Conservation (phyloP, 176 grass and related monocot species). For the Juncus inflexus region DNA sequence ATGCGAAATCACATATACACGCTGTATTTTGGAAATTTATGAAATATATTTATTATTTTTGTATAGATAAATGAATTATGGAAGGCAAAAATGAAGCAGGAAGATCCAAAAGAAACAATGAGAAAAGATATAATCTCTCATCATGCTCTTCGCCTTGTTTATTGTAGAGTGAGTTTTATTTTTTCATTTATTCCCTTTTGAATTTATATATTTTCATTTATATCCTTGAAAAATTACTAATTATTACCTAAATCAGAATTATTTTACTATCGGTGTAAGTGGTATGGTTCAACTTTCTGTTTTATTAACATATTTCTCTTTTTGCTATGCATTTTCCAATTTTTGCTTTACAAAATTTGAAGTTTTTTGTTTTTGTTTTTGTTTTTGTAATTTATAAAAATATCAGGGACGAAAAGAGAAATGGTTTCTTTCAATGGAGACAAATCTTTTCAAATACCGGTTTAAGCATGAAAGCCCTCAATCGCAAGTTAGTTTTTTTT, state of each 20-base stretch:
- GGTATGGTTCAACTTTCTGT: too few relatives aligned
- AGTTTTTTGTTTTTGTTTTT: background rate
- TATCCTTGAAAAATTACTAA: background rate
- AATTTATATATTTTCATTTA: background rate
- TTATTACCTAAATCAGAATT: too few relatives aligned
- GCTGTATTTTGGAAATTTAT: background rate
- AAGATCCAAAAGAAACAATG: slow-evolving; percentile 63
- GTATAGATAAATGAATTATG: slow-evolving; percentile 64
- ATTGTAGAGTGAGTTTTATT: slow-evolving; percentile 75
- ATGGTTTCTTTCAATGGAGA: slow-evolving; percentile 99
- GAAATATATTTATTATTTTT: slow-evolving; percentile 3
- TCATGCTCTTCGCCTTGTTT: slow-evolving; percentile 94
- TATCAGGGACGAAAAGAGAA: slow-evolving; percentile 75
- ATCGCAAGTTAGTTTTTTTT: slow-evolving; percentile 59
- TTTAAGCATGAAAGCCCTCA: slow-evolving; percentile 69
- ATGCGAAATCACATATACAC: background rate
- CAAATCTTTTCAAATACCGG: slow-evolving; percentile 66
- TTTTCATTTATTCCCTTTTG: slow-evolving; percentile 7
- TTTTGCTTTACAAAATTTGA: background rate
- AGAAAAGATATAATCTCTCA: slow-evolving; percentile 98
- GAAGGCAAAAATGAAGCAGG: slow-evolving; percentile 79
- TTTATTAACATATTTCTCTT: too few relatives aligned
- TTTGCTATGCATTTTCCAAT: too few relatives aligned
- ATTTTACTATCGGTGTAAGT: too few relatives aligned
- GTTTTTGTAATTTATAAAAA: background rate